phyloP scores from a whole-genome alignment of 1,284 basidiomycete genomes.

The Microstroma glucosiphilum region DNA sequence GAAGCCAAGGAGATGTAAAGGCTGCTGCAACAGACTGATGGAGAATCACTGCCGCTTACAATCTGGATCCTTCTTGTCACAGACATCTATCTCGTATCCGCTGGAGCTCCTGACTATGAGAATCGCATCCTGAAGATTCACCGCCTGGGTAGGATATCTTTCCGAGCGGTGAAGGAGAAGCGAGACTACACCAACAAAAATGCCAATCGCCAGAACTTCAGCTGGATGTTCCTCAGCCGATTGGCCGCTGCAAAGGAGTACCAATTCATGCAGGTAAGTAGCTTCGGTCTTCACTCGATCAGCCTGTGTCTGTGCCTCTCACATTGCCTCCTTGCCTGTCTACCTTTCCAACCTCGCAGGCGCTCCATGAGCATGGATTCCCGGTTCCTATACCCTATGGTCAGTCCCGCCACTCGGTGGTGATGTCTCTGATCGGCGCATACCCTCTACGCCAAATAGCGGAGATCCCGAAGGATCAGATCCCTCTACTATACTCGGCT shows the following conservation, averaged over 20 bases:
- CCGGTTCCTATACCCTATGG: conserved; percentile 90
- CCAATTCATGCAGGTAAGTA: conserved; percentile 87
- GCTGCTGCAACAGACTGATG: too few species aligned
- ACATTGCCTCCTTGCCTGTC: not conserved
- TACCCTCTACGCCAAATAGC: conserved; percentile 93
- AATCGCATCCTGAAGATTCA: conserved; percentile 89
- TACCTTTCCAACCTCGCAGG: too few species aligned
- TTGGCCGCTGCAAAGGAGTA: conserved; percentile 94
- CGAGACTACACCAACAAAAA: conserved; percentile 94
- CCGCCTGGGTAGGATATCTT: conserved; percentile 87
- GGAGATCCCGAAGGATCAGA: conserved; percentile 63
- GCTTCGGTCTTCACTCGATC: conserved; percentile 15
- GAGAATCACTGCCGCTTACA: too few species aligned
- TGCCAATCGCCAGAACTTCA: conserved; percentile 60
- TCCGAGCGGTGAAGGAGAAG: conserved; percentile 93
- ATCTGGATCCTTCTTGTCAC: conserved; percentile 50
- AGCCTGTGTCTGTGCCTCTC: not conserved
- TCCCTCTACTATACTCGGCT: conserved; percentile 80
- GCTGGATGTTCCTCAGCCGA: conserved; percentile 99
- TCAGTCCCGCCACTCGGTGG: conserved; percentile 84
- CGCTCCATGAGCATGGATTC: conserved; percentile 80
- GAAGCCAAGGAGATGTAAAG: conserved; percentile 54
- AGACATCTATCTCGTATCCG: conserved; percentile 85
- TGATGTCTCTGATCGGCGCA: conserved; percentile 93
- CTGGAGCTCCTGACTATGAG: conserved; percentile 60